A percentile compares a stretch with the other conserved stretches of the same genome.
These are phyloP conservation scores for Apiotrichum domesticum DNA, from an alignment of 1,284 basidiomycete genomes.

Conservation along the genomic window DNA sequence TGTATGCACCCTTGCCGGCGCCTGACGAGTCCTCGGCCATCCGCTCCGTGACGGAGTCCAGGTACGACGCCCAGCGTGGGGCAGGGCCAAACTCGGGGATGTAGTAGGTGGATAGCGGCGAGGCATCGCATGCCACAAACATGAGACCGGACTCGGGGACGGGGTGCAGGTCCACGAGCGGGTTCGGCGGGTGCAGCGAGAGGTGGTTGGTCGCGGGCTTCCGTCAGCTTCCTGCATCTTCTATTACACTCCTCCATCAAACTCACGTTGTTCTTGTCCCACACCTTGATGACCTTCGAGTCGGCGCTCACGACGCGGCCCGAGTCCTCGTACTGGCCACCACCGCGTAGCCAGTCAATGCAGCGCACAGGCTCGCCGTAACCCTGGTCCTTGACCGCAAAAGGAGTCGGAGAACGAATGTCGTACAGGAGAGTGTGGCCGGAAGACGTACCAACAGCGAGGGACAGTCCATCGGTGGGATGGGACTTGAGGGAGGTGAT, in stretches of 20 bases:
- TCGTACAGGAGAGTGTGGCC: slow-evolving; percentile 95
- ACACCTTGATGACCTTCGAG: slow-evolving; percentile 91
- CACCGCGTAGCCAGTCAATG: slow-evolving; percentile 84
- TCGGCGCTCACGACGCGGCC: slow-evolving; percentile 83
- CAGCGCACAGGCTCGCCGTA: slow-evolving; percentile 87
- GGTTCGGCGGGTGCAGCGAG: slow-evolving; percentile 82
- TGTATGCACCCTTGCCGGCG: slow-evolving; percentile 58
- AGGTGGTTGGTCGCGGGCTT: slow-evolving; percentile 83
- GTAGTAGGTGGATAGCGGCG: slow-evolving; percentile 85
- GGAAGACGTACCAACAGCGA: slow-evolving; percentile 89
- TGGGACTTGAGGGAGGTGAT: slow-evolving; percentile 76
- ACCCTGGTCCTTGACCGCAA: slow-evolving; percentile 91
- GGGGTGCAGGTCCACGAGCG: slow-evolving; percentile 84
- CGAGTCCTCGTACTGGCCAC: slow-evolving; percentile 67
- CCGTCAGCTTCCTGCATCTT: slow-evolving; percentile 1
- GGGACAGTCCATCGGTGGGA: slow-evolving; percentile 78
- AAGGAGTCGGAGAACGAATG: slow-evolving; percentile 74
- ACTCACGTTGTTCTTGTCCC: slow-evolving; percentile 76
- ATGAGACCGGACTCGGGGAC: slow-evolving; percentile 77
- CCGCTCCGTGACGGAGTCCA: slow-evolving; percentile 97
- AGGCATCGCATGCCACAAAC: slow-evolving; percentile 85
- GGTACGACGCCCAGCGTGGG: slow-evolving; percentile 92
- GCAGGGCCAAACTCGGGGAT: slow-evolving; percentile 95
- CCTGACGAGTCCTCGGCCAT: slow-evolving; percentile 71
- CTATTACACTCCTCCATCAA: neutral